These are phyloP conservation scores for Zizania latifolia DNA, from an alignment of 176 grass and related monocot genomes.

Conservation along the genomic window DNA sequence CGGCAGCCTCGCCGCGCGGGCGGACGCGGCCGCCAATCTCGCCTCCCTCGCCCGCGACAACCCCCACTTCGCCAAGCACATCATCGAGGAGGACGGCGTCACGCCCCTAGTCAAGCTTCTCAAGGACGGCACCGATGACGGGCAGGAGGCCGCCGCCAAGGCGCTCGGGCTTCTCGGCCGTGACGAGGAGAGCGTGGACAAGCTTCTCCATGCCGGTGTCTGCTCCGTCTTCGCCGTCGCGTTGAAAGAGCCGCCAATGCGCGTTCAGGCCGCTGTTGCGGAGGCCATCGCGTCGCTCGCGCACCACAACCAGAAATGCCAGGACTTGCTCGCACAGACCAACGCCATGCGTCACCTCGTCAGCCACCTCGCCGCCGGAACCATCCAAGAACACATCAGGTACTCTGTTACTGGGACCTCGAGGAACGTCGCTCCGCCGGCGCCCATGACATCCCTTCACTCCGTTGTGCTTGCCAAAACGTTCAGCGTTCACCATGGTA, in stretches of 20 bases:
- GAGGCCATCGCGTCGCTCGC: slow-evolving; percentile 63
- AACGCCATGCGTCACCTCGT: slow-evolving; percentile 68
- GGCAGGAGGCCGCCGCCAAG: slow-evolving; percentile 51
- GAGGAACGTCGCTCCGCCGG: background rate
- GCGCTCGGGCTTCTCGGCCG: slow-evolving; percentile 59
- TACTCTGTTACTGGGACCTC: slow-evolving; percentile 35
- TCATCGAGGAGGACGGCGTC: slow-evolving; percentile 87
- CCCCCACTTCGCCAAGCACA: slow-evolving; percentile 61
- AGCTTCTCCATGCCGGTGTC: slow-evolving; percentile 49
- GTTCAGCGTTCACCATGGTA: slow-evolving; percentile 18
- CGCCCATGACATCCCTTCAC: slow-evolving; percentile 39
- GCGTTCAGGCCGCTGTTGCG: slow-evolving; percentile 73
- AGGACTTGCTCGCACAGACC: slow-evolving; percentile 65
- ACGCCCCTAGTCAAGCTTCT: slow-evolving; percentile 63
- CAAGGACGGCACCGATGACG: slow-evolving; percentile 71
- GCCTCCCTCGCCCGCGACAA: slow-evolving; percentile 61
- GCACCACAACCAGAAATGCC: slow-evolving; percentile 39
- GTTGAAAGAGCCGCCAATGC: slow-evolving; percentile 72
- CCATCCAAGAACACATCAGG: slow-evolving; percentile 77
- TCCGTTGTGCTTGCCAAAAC: slow-evolving; percentile 53
- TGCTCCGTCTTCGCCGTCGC: slow-evolving; percentile 64
- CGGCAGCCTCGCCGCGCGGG: slow-evolving; percentile 42
- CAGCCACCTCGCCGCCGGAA: slow-evolving; percentile 63
- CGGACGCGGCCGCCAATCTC: slow-evolving; percentile 49
- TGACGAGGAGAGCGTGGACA: slow-evolving; percentile 50